phyloP scores from a whole-genome alignment of 768 basidiomycete genomes.

The Mycena haematopus region DNA sequence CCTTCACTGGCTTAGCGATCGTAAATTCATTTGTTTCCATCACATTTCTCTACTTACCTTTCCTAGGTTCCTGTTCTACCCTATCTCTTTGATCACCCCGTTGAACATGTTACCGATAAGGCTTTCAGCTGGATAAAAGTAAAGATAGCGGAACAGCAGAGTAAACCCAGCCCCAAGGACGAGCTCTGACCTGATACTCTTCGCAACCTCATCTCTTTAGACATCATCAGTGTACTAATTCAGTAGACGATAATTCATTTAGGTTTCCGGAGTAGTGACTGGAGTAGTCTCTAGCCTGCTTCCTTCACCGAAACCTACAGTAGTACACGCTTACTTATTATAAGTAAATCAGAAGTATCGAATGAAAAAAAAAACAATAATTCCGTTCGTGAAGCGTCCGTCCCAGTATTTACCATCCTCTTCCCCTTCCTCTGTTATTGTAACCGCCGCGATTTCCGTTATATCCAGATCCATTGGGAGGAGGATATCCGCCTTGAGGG shows the following conservation, averaged over 20 bases:
- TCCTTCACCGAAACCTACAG: background rate
- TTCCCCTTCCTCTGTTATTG: conserved; percentile 26
- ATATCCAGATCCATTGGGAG: conserved; percentile 8
- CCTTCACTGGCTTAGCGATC: conserved; percentile 71
- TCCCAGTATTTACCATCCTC: conserved; percentile 20
- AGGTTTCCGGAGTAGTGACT: background rate
- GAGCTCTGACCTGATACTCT: conserved; percentile 36
- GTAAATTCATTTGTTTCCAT: conserved; percentile 31
- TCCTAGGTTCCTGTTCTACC: conserved; percentile 65
- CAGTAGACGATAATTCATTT: conserved; percentile 1
- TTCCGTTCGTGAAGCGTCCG: background rate
- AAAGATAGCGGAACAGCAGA: conserved; percentile 52
- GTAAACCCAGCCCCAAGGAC: conserved; percentile 36
- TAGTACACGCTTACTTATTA: conserved; percentile 15
- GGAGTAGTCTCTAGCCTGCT: no score
- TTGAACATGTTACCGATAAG: conserved; percentile 70
- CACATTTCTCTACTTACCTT: background rate
- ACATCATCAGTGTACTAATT: conserved; percentile 5
- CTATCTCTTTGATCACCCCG: conserved; percentile 81
- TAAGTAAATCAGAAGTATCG: conserved; percentile 16
- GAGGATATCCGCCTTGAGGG: conserved; percentile 15
- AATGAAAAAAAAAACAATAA: background rate
- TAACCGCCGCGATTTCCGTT: conserved; percentile 24
- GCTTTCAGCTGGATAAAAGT: conserved; percentile 76
- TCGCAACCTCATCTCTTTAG: background rate